These are phyloP conservation scores for Haplosporangium sp. DNA, from an alignment of 371 early-diverging fungal species.

Conservation along the genomic window DNA sequence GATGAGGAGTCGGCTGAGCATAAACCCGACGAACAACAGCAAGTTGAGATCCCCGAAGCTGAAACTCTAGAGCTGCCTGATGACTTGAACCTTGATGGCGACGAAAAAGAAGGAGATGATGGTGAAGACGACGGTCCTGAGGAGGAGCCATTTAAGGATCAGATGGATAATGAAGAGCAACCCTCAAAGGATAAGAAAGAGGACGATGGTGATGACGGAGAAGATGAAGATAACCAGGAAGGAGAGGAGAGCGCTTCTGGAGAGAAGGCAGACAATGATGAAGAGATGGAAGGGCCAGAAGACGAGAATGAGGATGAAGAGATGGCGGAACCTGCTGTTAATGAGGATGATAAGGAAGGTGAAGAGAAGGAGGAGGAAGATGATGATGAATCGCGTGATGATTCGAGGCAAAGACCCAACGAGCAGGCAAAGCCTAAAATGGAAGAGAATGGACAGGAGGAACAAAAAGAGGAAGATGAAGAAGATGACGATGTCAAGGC, in stretches of 20 bases:
- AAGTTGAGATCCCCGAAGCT: conserved; percentile 59
- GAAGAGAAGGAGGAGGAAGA: conserved; percentile 64
- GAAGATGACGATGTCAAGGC: conserved; percentile 62
- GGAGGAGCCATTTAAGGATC: conserved; percentile 60
- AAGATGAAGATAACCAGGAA: conserved; percentile 59
- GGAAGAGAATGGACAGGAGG: conserved; percentile 58
- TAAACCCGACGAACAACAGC: conserved; percentile 56
- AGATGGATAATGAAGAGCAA: conserved; percentile 57
- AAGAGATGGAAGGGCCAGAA: conserved; percentile 62
- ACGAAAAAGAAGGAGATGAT: conserved; percentile 56
- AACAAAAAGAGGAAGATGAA: conserved; percentile 60
- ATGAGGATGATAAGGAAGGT: conserved; percentile 57
- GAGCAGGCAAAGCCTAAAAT: conserved; percentile 38
- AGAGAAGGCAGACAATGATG: conserved; percentile 57
- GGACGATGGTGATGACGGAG: conserved; percentile 60
- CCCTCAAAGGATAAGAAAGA: conserved; percentile 58
- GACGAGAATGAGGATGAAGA: conserved; percentile 56
- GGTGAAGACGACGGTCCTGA: conserved; percentile 59
- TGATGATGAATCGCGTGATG: conserved; percentile 56
- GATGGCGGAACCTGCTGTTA: conserved; percentile 51
- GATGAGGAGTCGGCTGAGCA: conserved; percentile 60
- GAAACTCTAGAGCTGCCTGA: conserved; percentile 60
- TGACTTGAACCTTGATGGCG: conserved; percentile 58
- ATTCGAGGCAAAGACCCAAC: conserved; percentile 51
- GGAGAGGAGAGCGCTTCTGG: conserved; percentile 59